Evolutionary conservation across 768 basidiomycete genomes (phyloP), one percentile per base, ranked within the genome.

Genomic region (Tricholoma matsutake): DNA sequence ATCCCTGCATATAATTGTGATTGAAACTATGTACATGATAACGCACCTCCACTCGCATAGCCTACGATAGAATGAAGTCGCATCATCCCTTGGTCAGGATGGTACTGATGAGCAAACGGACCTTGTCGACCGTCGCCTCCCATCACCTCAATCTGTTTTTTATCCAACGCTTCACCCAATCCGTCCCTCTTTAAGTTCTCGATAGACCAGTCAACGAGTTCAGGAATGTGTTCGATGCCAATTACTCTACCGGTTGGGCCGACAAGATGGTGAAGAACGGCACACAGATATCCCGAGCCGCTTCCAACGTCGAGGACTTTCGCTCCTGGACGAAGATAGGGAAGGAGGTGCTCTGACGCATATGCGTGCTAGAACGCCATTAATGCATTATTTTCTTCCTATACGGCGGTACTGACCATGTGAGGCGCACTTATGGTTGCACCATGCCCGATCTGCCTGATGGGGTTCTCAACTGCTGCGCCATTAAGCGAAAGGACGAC

Each of bases 341-440:
- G 83, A 2, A 92, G 79, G 10, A 97, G 83, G 60, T 90, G 83
- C 68, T 96, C 89, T 3, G 83, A 71, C 0, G 96, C 95, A 62
- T 95, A 86, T 0, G 94, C 94, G 63, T 97, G 95, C 90, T 91
- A 61, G 4, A 55, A 18, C n/a, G 28, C 10, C 22, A 8, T 57
- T 18, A 58, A 45, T 18, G 51, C 29, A 29, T 14, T 22, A 25
- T 16, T 18, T 56, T 54, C 52, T 6, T 22, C 13, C 16, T 41
- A 31, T 31, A n/a, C 29, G 47, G 29, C 52, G 34, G 1, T 31
- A 43, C 69, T 56, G n/a, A 89, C 91, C 96, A 98, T 98, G 71
- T 99, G 96, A 1, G 96, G 96, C 0, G 96, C 96, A 39, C 91
- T 93, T 63, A 99, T 98, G 0, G 96, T 99, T 13, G 95, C 96